Percentiles rank a stretch among this genome's conserved stretches.
phyloP scores from a whole-genome alignment of 2,329 filamentous ascomycete species.

The Pseudopyricularia cyperi region DNA sequence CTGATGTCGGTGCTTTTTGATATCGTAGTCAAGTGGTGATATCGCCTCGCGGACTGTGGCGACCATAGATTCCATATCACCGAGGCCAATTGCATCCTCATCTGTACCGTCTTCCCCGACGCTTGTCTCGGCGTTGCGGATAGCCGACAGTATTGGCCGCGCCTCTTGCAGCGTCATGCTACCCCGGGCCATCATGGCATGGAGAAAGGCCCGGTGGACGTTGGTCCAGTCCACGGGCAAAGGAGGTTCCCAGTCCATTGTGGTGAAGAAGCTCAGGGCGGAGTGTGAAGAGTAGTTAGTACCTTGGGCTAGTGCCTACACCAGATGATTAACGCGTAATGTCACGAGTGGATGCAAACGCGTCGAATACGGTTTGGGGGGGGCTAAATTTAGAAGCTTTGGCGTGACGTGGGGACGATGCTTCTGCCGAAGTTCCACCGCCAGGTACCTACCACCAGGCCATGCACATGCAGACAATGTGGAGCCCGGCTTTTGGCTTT shows the following conservation, averaged over 20 bases:
- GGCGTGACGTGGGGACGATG: too few relatives aligned
- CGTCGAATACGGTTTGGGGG: too few relatives aligned
- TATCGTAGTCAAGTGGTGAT: conserved; percentile 75
- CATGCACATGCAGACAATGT: too few relatives aligned
- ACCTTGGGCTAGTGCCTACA: too few relatives aligned
- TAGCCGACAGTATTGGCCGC: conserved; percentile 61
- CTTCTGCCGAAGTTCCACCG: too few relatives aligned
- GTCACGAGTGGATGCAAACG: too few relatives aligned
- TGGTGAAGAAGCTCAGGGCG: not conserved
- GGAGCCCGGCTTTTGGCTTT: too few relatives aligned
- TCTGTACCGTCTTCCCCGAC: conserved; percentile 17
- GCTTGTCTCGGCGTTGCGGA: conserved; percentile 38
- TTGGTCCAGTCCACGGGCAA: conserved; percentile 33
- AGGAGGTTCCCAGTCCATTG: conserved; percentile 17
- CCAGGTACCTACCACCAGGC: too few relatives aligned
- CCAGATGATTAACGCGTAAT: not conserved
- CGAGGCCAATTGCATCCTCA: conserved; percentile 51
- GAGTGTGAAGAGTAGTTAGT: not conserved
- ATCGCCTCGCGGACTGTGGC: conserved; percentile 57
- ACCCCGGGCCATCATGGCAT: conserved; percentile 71
- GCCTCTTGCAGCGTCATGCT: conserved; percentile 65
- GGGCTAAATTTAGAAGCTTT: too few relatives aligned
- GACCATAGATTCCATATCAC: conserved; percentile 57
- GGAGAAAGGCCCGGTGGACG: conserved; percentile 76
- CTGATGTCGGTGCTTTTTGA: conserved; percentile 64